These are phyloP conservation scores for Omphalotus guepiniiformis DNA, from an alignment of 768 basidiomycete genomes.

Conservation along the genomic window DNA sequence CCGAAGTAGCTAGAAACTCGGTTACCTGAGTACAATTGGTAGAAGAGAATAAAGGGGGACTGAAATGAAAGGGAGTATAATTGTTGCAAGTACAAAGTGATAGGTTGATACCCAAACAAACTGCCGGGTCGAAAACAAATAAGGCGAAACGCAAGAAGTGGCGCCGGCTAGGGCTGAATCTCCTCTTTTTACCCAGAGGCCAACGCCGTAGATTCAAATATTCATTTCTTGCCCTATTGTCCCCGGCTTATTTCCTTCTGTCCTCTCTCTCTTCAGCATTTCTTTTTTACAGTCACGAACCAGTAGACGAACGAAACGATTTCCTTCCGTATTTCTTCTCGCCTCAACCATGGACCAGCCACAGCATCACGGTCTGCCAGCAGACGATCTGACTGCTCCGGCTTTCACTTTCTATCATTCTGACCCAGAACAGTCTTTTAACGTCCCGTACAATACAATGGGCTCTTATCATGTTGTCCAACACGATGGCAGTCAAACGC, in stretches of 20 bases:
- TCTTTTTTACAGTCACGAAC: slow-evolving; percentile 30
- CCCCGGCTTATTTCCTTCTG: slow-evolving; percentile 24
- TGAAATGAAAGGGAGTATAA: neutral
- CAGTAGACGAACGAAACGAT: slow-evolving; percentile 6
- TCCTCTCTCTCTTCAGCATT: slow-evolving; percentile 28
- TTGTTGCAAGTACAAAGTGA: neutral
- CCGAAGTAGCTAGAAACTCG: no score
- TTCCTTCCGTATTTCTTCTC: slow-evolving; percentile 21
- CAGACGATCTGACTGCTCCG: slow-evolving; percentile 41
- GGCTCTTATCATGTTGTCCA: slow-evolving; percentile 54
- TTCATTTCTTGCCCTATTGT: slow-evolving; percentile 13
- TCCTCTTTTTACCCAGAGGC: neutral
- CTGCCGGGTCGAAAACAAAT: neutral
- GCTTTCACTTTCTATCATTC: slow-evolving; percentile 49
- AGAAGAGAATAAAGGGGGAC: neutral
- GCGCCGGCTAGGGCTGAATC: neutral
- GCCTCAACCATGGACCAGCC: slow-evolving; percentile 29
- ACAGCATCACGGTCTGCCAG: slow-evolving; percentile 42
- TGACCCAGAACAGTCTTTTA: slow-evolving; percentile 54
- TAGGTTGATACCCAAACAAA: neutral
- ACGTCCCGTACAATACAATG: slow-evolving; percentile 47
- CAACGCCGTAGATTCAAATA: no score
- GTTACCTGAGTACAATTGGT: neutral
- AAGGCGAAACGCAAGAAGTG: no score
- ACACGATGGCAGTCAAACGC: slow-evolving; percentile 57